These are phyloP conservation scores for Pseudoscleropodium purum DNA, from an alignment of 225 moss, liverwort and hornwort genomes.

Conservation along the genomic window DNA sequence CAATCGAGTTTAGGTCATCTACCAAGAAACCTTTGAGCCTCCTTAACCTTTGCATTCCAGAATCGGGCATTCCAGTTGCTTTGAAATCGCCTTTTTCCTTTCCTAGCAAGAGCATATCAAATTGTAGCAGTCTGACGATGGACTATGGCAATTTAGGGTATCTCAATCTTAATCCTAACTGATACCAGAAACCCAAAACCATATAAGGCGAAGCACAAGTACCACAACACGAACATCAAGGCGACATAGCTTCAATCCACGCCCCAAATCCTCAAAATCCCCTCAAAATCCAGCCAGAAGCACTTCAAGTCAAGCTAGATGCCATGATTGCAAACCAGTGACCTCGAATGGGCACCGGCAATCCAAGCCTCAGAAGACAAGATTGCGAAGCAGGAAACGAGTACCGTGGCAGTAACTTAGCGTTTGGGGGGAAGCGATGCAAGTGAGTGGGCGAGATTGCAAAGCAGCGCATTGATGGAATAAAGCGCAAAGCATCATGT, in stretches of 20 bases:
- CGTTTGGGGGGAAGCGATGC: too few relatives aligned
- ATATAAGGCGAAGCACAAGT: background rate
- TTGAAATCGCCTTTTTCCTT: background rate
- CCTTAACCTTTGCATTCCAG: background rate
- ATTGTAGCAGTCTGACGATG: background rate
- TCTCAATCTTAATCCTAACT: background rate
- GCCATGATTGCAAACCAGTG: background rate
- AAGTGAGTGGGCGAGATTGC: background rate
- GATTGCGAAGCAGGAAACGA: background rate
- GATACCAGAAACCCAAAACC: background rate
- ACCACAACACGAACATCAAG: background rate
- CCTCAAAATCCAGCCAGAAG: background rate
- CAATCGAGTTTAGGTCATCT: background rate
- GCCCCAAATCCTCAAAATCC: background rate
- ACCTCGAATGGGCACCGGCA: background rate
- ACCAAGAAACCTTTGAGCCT: background rate
- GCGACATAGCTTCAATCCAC: background rate
- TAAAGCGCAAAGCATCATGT: background rate
- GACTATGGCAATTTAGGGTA: background rate
- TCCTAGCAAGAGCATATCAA: background rate
- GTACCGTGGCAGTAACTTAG: background rate
- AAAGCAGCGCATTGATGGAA: background rate
- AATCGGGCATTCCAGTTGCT: background rate
- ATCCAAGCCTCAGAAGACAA: background rate
- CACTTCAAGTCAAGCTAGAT: background rate